A percentile compares a stretch with the other conserved stretches of the same genome.
phyloP scores from a whole-genome alignment of 352 stramenopile species.

The Lagenidium giganteum region DNA sequence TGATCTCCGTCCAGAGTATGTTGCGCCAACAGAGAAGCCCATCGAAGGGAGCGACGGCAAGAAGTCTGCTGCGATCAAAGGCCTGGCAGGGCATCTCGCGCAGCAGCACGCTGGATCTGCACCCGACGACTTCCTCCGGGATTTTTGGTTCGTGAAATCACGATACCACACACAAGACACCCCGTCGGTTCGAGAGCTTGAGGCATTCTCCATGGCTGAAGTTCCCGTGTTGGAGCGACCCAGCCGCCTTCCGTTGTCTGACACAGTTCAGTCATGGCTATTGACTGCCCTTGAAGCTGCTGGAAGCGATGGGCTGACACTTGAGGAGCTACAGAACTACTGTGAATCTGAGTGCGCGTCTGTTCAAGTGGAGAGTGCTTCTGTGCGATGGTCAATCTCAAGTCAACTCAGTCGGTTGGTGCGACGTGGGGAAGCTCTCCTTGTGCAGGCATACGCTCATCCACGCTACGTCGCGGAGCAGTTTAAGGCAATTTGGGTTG shows the following conservation, averaged over 20 bases:
- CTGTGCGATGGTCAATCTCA: too few species aligned
- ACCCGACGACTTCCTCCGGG: conserved; percentile 67
- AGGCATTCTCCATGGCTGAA: conserved; percentile 16
- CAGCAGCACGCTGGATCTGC: conserved; percentile 32
- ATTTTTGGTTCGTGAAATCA: conserved; percentile 69
- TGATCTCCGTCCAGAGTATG: conserved; percentile 34
- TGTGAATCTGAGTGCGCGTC: too few species aligned
- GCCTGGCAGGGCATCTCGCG: conserved; percentile 59
- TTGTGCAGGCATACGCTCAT: conserved; percentile 40
- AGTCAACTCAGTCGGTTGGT: too few species aligned
- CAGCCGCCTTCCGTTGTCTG: too few species aligned
- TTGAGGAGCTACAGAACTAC: conserved; percentile 2
- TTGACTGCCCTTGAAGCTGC: conserved; percentile 1
- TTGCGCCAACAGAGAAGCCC: conserved; percentile 13
- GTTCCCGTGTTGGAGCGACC: neutral
- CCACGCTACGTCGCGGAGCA: conserved; percentile 44
- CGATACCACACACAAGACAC: conserved; percentile 20
- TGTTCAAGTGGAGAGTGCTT: too few species aligned
- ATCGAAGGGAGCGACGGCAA: conserved; percentile 8
- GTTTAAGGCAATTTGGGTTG: conserved; percentile 46
- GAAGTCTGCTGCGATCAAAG: conserved; percentile 46
- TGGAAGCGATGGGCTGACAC: conserved; percentile 8
- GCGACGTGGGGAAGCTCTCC: too few species aligned
- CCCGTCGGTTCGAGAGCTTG: neutral
- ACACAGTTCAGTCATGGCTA: conserved; percentile 7